Conservation (phyloP, 2,329 filamentous ascomycete species). For the Akanthomyces lecanii region DNA sequence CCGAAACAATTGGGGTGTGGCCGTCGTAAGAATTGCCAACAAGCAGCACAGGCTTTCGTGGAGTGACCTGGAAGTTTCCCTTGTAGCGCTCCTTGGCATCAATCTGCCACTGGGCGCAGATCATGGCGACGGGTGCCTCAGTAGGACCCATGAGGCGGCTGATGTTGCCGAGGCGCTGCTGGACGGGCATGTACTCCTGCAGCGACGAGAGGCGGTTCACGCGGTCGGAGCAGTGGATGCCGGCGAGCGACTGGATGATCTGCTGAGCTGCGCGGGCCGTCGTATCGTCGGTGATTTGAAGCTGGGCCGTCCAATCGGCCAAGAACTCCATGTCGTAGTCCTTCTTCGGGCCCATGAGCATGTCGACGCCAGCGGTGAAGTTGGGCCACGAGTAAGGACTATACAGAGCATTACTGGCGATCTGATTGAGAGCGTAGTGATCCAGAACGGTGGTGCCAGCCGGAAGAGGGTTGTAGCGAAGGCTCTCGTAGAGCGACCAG, state of each 20-base stretch:
- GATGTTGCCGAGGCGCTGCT: slow-evolving; percentile 22
- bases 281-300: not conserved
- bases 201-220: slow-evolving; percentile 24
- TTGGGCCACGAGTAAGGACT: slow-evolving; percentile 20
- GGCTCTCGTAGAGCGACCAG: slow-evolving; percentile 25
- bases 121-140: slow-evolving; percentile 18
- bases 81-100: slow-evolving; percentile 34
- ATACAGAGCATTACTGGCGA: slow-evolving; percentile 23
- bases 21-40: slow-evolving; percentile 37
- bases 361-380: slow-evolving; percentile 17
- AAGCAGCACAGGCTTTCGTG: slow-evolving; percentile 33
- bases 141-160: slow-evolving; percentile 29
- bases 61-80: slow-evolving; percentile 30
- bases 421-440: slow-evolving; percentile 23
- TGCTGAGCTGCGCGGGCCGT: not conserved
- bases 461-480: slow-evolving; percentile 28
- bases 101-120: slow-evolving; percentile 37
- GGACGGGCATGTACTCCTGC: slow-evolving; percentile 25
- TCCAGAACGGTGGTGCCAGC: slow-evolving; percentile 23
- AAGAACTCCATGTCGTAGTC: not conserved
- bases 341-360: slow-evolving; percentile 12
- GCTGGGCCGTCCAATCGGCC: not conserved
- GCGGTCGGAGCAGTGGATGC: slow-evolving; percentile 36
- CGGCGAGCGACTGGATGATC: slow-evolving; percentile 16
- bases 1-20: slow-evolving; percentile 36